phyloP scores from a whole-genome alignment of 2,329 filamentous ascomycete species.

The Hypoxylon sp. region DNA sequence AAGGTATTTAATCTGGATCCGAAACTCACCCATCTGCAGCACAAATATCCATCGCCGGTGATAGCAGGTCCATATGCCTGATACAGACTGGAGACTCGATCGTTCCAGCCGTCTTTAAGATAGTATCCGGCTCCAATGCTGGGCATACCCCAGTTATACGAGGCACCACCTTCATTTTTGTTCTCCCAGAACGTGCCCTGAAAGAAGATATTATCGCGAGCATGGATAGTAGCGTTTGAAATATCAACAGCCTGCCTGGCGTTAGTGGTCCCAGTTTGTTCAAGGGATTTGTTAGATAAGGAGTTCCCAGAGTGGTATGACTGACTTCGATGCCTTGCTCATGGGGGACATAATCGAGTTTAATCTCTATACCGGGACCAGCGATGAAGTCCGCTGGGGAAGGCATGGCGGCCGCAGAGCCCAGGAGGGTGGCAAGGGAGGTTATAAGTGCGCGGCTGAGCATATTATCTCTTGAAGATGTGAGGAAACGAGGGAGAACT shows the following conservation, averaged over 20 bases:
- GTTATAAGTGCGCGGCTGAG: not conserved
- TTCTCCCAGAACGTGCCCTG: not conserved
- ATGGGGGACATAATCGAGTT: not conserved
- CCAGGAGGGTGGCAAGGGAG: not conserved
- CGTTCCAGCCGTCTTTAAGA: not conserved
- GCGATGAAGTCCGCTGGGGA: not conserved
- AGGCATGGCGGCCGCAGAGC: not conserved
- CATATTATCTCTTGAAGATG: not conserved
- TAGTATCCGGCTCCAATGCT: not conserved
- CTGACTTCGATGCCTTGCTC: not conserved
- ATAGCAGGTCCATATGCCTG: not conserved
- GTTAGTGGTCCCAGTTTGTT: not conserved
- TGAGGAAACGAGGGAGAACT: not conserved
- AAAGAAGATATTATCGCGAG: not conserved
- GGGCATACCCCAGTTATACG: not conserved
- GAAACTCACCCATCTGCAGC: not conserved
- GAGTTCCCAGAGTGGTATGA: not conserved
- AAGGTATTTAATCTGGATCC: not conserved
- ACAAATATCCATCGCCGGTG: not conserved
- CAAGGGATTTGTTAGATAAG: not conserved
- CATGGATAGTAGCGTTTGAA: not conserved
- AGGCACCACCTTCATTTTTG: conserved; percentile 1
- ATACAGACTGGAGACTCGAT: not conserved
- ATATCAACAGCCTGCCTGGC: not conserved
- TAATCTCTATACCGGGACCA: not conserved